Conservation (phyloP, 495 filamentous ascomycete species). For the Xylaria sp. region DNA sequence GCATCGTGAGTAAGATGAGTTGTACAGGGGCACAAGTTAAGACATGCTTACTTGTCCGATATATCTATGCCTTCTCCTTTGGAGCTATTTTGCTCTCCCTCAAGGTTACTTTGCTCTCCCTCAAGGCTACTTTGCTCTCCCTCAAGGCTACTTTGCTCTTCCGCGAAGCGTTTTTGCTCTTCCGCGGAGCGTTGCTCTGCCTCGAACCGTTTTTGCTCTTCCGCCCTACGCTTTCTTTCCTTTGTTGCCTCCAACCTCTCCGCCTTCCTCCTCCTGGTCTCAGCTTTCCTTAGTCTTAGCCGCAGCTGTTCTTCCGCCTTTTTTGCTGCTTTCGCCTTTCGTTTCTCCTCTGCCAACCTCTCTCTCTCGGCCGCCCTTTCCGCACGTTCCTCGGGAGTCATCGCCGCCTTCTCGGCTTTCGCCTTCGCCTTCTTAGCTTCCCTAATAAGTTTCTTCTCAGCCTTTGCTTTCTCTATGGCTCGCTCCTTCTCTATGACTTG, state of each 20-base stretch:
- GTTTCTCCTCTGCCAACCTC: neutral
- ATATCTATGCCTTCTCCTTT: neutral
- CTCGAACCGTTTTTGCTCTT: too few relatives aligned
- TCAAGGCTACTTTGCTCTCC: neutral
- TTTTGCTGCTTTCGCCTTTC: neutral
- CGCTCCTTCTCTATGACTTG: conserved; percentile 31
- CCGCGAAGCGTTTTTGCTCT: too few relatives aligned
- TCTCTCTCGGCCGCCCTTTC: neutral
- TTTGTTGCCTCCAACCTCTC: too few relatives aligned
- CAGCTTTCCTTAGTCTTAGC: neutral
- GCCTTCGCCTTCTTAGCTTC: too few relatives aligned
- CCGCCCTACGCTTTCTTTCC: too few relatives aligned
- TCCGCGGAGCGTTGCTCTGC: too few relatives aligned
- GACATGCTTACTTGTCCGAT: neutral
- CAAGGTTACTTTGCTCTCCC: neutral
- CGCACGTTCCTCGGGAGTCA: neutral
- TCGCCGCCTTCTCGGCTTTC: neutral
- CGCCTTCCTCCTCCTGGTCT: neutral
- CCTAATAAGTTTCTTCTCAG: conserved; percentile 12
- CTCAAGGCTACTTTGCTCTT: neutral
- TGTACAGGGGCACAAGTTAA: neutral
- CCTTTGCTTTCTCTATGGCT: conserved; percentile 3
- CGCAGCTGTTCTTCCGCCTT: neutral
- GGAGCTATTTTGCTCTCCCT: too few relatives aligned
- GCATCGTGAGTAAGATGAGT: neutral